These are phyloP conservation scores for Cicer arietinum DNA, from an alignment of 306 rosid species.

Conservation along the genomic window DNA sequence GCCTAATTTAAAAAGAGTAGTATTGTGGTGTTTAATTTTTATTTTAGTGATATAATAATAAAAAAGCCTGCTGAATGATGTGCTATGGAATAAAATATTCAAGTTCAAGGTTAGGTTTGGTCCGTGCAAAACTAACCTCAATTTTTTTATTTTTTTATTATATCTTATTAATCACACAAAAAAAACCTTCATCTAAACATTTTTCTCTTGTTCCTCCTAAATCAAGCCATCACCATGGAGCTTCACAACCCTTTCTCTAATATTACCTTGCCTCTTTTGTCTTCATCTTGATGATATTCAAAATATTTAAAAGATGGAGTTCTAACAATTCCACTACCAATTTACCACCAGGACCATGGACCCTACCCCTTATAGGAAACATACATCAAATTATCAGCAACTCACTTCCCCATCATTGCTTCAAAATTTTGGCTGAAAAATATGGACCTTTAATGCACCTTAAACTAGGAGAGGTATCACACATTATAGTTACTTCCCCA, in stretches of 20 bases:
- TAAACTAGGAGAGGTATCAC: slow-evolving; percentile 39
- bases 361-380: slow-evolving; percentile 44
- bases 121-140: no score
- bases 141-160: no score
- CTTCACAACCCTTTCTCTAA: not conserved
- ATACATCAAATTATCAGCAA: not conserved
- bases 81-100: no score
- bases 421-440: slow-evolving; percentile 8
- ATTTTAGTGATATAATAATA: no score
- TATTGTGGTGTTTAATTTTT: no score
- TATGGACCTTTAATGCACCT: slow-evolving; percentile 40
- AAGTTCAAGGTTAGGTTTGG: no score
- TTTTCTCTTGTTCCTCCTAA: not conserved
- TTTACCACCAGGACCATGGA: slow-evolving; percentile 44
- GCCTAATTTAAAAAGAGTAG: no score
- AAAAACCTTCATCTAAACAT: not conserved
- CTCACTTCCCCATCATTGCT: not conserved
- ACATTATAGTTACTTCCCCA: slow-evolving; percentile 30
- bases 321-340: not conserved
- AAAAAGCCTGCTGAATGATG: no score
- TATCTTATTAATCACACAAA: no score
- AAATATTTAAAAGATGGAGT: not conserved
- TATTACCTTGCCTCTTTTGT: not conserved
- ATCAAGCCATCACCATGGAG: slow-evolving; percentile 14
- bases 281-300: slow-evolving; percentile 10